Evolutionary conservation across 169 alveolate species (phyloP), one percentile per base, ranked within the genome.

Genomic region (Cryptosporidium ubiquitum): DNA sequence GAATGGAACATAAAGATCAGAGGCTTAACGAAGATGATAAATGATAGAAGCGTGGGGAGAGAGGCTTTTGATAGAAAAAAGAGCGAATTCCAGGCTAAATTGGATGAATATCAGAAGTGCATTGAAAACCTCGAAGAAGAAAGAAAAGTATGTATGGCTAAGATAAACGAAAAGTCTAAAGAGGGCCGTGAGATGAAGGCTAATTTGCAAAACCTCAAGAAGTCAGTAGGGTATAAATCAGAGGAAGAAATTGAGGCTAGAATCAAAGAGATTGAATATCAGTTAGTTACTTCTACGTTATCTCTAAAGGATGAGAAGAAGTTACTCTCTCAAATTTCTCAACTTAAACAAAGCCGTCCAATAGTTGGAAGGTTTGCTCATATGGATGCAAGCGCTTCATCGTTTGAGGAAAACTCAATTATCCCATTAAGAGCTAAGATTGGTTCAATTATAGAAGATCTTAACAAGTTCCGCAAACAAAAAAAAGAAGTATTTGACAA

Each of bases 341-440:
- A 79, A 49, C 89, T 79, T 44, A 79, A 79, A 61, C 89, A 79
- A 31, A 58, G 68, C 14, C 89, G 89, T 47, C 89, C 89, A 26
- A 42, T 79, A 20, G 89, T 79, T 26, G 75, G 75, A 1, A 60
- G 75, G 29, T 79, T 79, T 31, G 89, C 89, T 20, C 75, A 79
- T 79, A 79, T 79, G 89, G 89, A 79, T 40, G 89, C 89, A 40
- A 79, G 74, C 55, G 89, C 89, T 26, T 79, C 89, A 14, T 61
- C 89, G 37, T 79, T 79, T 61, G 89, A 79, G 79, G 89, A 79
- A 40, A 79, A 60, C 23, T 79, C 89, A 7, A 79, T 79, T 10
- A 58, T 79, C 20, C 89, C 89, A 60, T 66, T 79, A 18, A 58
- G 89, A 33, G 64, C 79, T 23, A 79, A 79, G 47, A 47, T 79